Evolutionary conservation across 1,284 basidiomycete species (phyloP).

Genomic region (Boletus hoseneyae): DNA sequence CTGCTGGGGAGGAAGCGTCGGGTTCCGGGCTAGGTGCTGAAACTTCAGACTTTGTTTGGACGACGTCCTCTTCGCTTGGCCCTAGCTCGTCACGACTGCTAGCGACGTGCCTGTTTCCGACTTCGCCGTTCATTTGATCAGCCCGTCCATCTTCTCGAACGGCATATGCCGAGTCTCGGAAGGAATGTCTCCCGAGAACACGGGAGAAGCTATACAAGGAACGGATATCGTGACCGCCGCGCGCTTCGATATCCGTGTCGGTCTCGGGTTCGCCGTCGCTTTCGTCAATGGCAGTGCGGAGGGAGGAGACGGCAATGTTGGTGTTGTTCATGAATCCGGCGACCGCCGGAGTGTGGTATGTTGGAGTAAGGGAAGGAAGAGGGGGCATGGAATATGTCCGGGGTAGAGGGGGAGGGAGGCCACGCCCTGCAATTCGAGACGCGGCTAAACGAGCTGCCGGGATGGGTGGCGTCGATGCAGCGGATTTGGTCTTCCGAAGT

Average conservation of each 20-base stretch:
- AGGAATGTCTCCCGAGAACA: slow-evolving; percentile 28
- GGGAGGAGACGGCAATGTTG: slow-evolving; percentile 36
- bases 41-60: slow-evolving; percentile 16
- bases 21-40: slow-evolving; percentile 21
- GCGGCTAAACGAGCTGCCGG: slow-evolving; percentile 34
- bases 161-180: slow-evolving; percentile 26
- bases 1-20: slow-evolving; percentile 21
- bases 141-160: slow-evolving; percentile 22
- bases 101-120: slow-evolving; percentile 15
- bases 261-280: slow-evolving; percentile 35
- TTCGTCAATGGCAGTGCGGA: slow-evolving; percentile 36
- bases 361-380: slow-evolving; percentile 26
- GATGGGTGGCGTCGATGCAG: slow-evolving; percentile 34
- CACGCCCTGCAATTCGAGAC: slow-evolving; percentile 30
- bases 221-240: slow-evolving; percentile 28
- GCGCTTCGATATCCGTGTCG: slow-evolving; percentile 31
- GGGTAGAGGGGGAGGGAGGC: slow-evolving; percentile 29
- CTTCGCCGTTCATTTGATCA: slow-evolving; percentile 26
- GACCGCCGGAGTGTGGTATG: slow-evolving; percentile 28
- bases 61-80: slow-evolving; percentile 3
- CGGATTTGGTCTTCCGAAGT: slow-evolving; percentile 35
- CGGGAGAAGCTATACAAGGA: slow-evolving; percentile 35
- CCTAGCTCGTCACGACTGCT: slow-evolving; percentile 14
- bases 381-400: slow-evolving; percentile 35
- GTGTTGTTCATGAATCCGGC: slow-evolving; percentile 35